Evolutionary conservation across 345 rosid genomes (phyloP).

Genomic region (Zanthoxylum bungeanum): DNA sequence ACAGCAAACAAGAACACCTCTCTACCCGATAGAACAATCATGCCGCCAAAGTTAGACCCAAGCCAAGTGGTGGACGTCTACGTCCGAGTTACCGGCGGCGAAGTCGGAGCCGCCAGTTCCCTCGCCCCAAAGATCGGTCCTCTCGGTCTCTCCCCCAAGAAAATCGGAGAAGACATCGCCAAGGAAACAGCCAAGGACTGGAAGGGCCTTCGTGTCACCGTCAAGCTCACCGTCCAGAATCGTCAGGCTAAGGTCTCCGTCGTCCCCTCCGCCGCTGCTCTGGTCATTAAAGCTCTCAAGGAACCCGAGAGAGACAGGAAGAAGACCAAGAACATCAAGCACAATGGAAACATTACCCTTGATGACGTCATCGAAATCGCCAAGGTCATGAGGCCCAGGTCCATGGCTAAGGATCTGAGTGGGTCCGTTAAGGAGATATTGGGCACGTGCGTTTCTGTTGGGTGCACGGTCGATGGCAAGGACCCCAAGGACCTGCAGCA

Average conservation of each 20-base stretch:
- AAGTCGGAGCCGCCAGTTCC: constrained; percentile 60
- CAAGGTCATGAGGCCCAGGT: constrained; percentile 62
- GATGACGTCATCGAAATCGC: constrained; percentile 80
- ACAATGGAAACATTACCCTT: constrained; percentile 55
- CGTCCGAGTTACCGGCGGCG: constrained; percentile 59
- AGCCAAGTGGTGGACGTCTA: constrained; percentile 50
- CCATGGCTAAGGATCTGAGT: constrained; percentile 61
- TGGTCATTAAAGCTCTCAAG: constrained; percentile 72
- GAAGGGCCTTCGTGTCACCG: constrained; percentile 74
- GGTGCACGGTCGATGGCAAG: constrained; percentile 74
- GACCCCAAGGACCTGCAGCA: constrained; percentile 64
- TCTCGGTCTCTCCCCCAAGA: constrained; percentile 77
- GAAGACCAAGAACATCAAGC: constrained; percentile 75
- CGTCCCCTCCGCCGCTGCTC: constrained; percentile 78
- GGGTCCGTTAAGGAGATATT: constrained; percentile 72
- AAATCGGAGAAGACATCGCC: constrained; percentile 74
- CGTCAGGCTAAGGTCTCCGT: constrained; percentile 80
- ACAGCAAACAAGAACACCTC: neutral
- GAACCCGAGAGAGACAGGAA: constrained; percentile 83
- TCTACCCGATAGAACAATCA: neutral
- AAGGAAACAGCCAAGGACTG: constrained; percentile 66
- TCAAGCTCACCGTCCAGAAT: constrained; percentile 79
- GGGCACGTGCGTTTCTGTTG: constrained; percentile 75
- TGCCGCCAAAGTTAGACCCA: constrained; percentile 63
- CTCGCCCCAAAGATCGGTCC: constrained; percentile 79